Conservation (phyloP, 305 asterid genomes). For the Nicotiana rustica region DNA sequence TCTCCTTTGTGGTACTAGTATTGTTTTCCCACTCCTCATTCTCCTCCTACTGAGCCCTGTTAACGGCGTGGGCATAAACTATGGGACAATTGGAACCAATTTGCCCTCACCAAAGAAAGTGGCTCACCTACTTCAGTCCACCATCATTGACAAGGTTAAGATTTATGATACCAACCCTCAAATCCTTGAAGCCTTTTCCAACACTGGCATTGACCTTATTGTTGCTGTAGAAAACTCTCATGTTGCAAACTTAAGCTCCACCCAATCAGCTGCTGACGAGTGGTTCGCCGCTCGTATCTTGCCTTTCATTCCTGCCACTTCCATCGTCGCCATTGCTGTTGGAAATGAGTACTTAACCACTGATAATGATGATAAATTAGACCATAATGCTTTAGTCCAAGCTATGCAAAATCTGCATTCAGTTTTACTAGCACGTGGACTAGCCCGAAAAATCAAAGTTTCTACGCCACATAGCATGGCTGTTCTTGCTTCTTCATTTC, state of each 20-base stretch:
- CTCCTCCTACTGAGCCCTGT: slow-evolving; percentile 40
- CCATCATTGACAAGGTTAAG: slow-evolving; percentile 65
- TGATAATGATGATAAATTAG: slow-evolving; percentile 48
- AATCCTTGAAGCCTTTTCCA: slow-evolving; percentile 65
- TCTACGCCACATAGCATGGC: slow-evolving; percentile 76
- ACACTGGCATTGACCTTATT: slow-evolving; percentile 65
- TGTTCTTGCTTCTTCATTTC: slow-evolving; percentile 67
- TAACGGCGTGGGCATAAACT: slow-evolving; percentile 59
- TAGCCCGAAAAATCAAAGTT: slow-evolving; percentile 65
- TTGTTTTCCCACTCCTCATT: slow-evolving; percentile 36
- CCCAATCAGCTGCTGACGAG: slow-evolving; percentile 49
- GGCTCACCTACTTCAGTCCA: slow-evolving; percentile 71
- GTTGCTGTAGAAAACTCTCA: slow-evolving; percentile 60
- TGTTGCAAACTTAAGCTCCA: slow-evolving; percentile 54
- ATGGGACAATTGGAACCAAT: slow-evolving; percentile 68
- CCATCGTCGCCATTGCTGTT: slow-evolving; percentile 57
- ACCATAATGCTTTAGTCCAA: slow-evolving; percentile 55
- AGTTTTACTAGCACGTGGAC: slow-evolving; percentile 49
- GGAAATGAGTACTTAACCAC: slow-evolving; percentile 66
- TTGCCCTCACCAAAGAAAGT: slow-evolving; percentile 67
- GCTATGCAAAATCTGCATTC: slow-evolving; percentile 62
- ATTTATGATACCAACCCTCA: slow-evolving; percentile 68
- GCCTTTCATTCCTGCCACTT: slow-evolving; percentile 68
- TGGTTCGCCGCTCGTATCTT: slow-evolving; percentile 61
- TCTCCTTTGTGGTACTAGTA: neutral